phyloP scores from a whole-genome alignment of 805 yeast genomes.

The Spathaspora passalidarum region DNA sequence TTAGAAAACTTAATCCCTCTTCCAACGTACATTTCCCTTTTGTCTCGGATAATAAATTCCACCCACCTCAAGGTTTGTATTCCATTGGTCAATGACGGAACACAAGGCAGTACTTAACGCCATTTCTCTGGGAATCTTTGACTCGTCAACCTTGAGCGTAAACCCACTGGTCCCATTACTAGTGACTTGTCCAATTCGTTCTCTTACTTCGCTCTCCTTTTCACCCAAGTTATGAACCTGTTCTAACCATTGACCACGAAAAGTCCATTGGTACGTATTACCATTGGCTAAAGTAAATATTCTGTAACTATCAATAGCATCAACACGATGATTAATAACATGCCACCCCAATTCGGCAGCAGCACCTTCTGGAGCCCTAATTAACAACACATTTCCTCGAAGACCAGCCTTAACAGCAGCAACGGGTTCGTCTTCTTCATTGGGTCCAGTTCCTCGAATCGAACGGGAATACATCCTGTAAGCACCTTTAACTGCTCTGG shows the following conservation, averaged over 20 bases:
- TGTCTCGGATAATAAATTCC: slow-evolving; percentile 60
- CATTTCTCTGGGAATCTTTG: slow-evolving; percentile 54
- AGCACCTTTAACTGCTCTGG: slow-evolving; percentile 67
- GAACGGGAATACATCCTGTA: slow-evolving; percentile 52
- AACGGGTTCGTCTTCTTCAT: slow-evolving; percentile 54
- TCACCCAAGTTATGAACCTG: slow-evolving; percentile 58
- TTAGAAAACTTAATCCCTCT: slow-evolving; percentile 37
- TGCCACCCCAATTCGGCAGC: slow-evolving; percentile 65
- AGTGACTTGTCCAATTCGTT: slow-evolving; percentile 57
- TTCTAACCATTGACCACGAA: slow-evolving; percentile 55
- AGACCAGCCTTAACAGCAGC: slow-evolving; percentile 60
- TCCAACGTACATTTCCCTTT: slow-evolving; percentile 51
- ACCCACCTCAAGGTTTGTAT: slow-evolving; percentile 57
- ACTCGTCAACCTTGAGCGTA: slow-evolving; percentile 51
- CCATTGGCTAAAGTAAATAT: slow-evolving; percentile 62
- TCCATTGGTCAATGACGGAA: slow-evolving; percentile 67
- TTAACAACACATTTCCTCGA: slow-evolving; percentile 55
- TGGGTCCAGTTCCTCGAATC: slow-evolving; percentile 39
- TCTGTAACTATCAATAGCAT: slow-evolving; percentile 59
- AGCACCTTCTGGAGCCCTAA: slow-evolving; percentile 48
- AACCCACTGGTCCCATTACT: slow-evolving; percentile 56
- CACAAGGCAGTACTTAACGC: slow-evolving; percentile 59
- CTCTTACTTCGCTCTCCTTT: slow-evolving; percentile 61
- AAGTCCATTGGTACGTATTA: slow-evolving; percentile 62
- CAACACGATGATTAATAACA: slow-evolving; percentile 55